Evolutionary conservation across 192 early-diverging fungal genomes (phyloP).

Genomic region (Dispira parvispora): DNA sequence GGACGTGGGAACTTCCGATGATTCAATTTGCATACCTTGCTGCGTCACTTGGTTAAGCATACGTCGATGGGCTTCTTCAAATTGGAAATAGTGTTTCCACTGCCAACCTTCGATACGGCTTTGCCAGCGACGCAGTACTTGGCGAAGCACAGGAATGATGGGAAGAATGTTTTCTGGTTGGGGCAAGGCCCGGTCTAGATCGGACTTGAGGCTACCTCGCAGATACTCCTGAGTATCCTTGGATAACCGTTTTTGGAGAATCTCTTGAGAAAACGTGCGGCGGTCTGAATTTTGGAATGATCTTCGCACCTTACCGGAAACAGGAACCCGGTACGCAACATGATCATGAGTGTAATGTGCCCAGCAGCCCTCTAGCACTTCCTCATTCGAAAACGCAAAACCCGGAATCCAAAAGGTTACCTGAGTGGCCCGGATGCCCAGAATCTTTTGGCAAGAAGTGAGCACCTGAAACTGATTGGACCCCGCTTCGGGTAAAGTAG

Average conservation of each 20-base stretch:
- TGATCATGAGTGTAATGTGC: neutral
- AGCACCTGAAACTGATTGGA: neutral
- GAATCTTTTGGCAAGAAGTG: neutral
- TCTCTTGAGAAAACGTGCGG: neutral
- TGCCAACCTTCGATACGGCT: neutral
- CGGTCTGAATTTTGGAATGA: neutral
- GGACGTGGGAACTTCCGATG: too few relatives aligned
- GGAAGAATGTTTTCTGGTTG: neutral
- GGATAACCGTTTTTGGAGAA: neutral
- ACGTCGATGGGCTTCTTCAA: neutral
- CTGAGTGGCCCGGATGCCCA: neutral
- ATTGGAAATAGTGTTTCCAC: slow-evolving; percentile 4
- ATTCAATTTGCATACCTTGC: too few relatives aligned
- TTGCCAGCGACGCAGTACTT: neutral
- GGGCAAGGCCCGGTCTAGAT: neutral
- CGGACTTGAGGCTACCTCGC: neutral
- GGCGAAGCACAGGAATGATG: neutral
- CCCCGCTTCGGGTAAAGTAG: neutral
- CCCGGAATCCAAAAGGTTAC: slow-evolving; percentile 2
- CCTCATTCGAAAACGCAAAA: neutral
- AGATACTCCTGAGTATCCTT: neutral
- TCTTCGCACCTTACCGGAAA: neutral
- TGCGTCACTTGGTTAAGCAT: too few relatives aligned
- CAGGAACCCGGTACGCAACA: neutral
- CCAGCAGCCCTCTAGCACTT: neutral